A percentile compares a stretch with the other conserved stretches of the same genome.
These are phyloP conservation scores for Helicostylum pulchrum DNA, from an alignment of 192 early-diverging fungal species.

Conservation along the genomic window DNA sequence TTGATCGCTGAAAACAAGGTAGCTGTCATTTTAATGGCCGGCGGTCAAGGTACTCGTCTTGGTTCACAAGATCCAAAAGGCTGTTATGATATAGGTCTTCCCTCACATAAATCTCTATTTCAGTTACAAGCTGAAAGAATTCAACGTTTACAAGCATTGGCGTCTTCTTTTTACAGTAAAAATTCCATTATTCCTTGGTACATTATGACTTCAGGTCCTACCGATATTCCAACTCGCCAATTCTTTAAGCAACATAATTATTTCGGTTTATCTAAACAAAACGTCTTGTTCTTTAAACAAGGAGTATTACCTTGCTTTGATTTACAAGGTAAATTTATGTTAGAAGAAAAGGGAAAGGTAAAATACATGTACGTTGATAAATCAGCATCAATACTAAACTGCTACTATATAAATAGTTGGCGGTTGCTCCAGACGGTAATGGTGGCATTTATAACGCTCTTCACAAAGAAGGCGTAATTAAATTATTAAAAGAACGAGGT, in stretches of 20 bases:
- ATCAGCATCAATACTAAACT: not conserved
- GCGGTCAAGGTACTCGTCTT: constrained; percentile 78
- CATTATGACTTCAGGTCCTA: constrained; percentile 93
- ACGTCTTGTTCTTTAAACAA: constrained; percentile 90
- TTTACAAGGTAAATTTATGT: constrained; percentile 78
- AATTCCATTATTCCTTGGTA: constrained; percentile 79
- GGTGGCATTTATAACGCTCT: constrained; percentile 88
- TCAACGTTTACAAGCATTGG: constrained; percentile 70
- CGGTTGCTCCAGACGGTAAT: constrained; percentile 76
- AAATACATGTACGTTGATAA: not conserved
- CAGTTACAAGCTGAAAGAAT: constrained; percentile 91
- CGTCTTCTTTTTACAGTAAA: not conserved
- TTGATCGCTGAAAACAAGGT: constrained; percentile 79
- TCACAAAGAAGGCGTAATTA: constrained; percentile 71
- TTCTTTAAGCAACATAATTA: constrained; percentile 71
- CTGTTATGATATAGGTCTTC: constrained; percentile 89
- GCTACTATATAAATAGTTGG: constrained; percentile 29
- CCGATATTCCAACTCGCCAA: constrained; percentile 60
- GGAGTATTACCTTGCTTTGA: constrained; percentile 83
- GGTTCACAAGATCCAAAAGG: constrained; percentile 81
- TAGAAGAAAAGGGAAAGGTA: constrained; percentile 65
- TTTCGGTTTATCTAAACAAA: constrained; percentile 73
- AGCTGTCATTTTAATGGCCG: constrained; percentile 90
- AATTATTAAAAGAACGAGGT: constrained; percentile 64
- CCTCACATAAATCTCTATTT: constrained; percentile 85